These are phyloP conservation scores for Massarina eburnea DNA, from an alignment of 2,329 filamentous ascomycete species.

Conservation along the genomic window DNA sequence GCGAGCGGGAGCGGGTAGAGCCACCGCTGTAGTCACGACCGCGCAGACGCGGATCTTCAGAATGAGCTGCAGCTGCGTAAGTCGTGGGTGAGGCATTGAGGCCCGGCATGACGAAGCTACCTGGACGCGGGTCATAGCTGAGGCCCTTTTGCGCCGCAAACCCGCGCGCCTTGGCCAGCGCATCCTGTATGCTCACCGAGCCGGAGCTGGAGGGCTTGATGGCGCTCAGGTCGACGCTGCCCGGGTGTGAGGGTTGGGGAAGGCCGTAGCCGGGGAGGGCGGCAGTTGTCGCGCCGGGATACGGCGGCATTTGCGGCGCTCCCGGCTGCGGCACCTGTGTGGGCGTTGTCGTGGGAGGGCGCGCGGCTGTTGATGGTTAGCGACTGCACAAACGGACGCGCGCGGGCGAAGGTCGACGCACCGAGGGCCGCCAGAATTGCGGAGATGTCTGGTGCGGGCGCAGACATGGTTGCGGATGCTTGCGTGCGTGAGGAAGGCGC, in stretches of 20 bases:
- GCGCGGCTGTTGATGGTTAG: conserved; percentile 42
- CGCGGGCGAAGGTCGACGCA: conserved; percentile 17
- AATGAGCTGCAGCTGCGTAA: conserved; percentile 41
- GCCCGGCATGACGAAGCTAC: conserved; percentile 46
- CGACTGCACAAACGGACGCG: conserved; percentile 8
- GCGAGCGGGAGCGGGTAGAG: conserved; percentile 72
- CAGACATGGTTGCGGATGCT: conserved; percentile 38
- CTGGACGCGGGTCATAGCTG: conserved; percentile 49
- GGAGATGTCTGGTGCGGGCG: conserved; percentile 39
- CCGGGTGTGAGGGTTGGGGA: conserved; percentile 71
- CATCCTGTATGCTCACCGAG: conserved; percentile 80
- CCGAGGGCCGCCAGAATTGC: conserved; percentile 44
- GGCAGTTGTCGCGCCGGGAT: conserved; percentile 46
- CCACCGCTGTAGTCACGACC: conserved; percentile 57
- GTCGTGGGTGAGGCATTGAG: conserved; percentile 29
- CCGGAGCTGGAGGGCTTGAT: conserved; percentile 80
- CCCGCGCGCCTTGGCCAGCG: conserved; percentile 80
- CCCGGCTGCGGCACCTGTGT: conserved; percentile 50
- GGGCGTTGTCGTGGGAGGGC: conserved; percentile 50
- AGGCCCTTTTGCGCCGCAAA: conserved; percentile 80
- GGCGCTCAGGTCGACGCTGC: conserved; percentile 76
- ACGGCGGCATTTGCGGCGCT: conserved; percentile 46
- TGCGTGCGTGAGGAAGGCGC: conserved; percentile 7
- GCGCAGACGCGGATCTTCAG: conserved; percentile 52
- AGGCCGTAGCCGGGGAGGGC: conserved; percentile 51